Conservation (phyloP, 1,284 basidiomycete species). For the Anthracocystis walkeri region DNA sequence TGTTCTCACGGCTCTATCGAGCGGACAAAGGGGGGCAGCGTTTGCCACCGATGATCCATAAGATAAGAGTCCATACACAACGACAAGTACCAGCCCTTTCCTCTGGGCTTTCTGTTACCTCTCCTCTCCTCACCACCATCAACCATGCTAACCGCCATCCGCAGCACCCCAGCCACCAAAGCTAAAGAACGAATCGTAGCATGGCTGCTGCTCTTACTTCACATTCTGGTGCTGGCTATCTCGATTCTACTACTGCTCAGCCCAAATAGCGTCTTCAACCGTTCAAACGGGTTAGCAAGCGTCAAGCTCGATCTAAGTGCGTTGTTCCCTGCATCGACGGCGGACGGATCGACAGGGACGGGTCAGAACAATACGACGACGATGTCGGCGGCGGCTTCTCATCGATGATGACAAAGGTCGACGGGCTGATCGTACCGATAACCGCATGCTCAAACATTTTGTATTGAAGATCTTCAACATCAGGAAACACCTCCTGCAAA, state of each 20-base stretch:
- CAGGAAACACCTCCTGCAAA: too few species aligned
- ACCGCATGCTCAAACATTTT: too few species aligned
- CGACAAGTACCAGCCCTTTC: too few species aligned
- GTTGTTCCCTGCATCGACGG: neutral
- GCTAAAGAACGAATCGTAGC: slow-evolving; percentile 34
- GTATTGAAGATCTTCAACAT: too few species aligned
- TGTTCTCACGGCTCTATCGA: too few species aligned
- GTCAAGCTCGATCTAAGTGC: slow-evolving; percentile 20
- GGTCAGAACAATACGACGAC: too few species aligned
- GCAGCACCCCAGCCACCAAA: slow-evolving; percentile 2
- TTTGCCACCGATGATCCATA: too few species aligned
- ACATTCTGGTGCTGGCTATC: slow-evolving; percentile 16
- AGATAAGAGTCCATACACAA: too few species aligned
- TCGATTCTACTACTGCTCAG: slow-evolving; percentile 31
- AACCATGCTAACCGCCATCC: slow-evolving; percentile 21
- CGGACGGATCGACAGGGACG: neutral
- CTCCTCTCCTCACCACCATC: neutral
- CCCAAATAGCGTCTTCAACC: slow-evolving; percentile 29
- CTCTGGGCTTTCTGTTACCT: too few species aligned
- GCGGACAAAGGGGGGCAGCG: neutral
- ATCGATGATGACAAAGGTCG: neutral
- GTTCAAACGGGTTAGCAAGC: slow-evolving; percentile 29
- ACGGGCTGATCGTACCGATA: neutral
- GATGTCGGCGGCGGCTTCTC: neutral
- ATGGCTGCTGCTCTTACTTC: slow-evolving; percentile 28